Conservation (phyloP, 176 grass and related monocot genomes). For the sorghum (Sorghum bicolor) region Sorghum_bicolor_NCBIv3 NC_012870.2:18293501-18294000, state of each 20-base stretch:
- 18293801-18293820: neutral
- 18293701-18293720: conserved; percentile 39
- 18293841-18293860: conserved; percentile 13
- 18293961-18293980: conserved; percentile 95
- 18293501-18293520: neutral
- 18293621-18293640: conserved; percentile 14
- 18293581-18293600: neutral
- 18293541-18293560: neutral
- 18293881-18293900: conserved; percentile 94
- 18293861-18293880: conserved; percentile 63
- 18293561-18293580: neutral
- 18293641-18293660: conserved; percentile 67
- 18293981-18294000: conserved; percentile 96
- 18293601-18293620: neutral
- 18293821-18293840: neutral
- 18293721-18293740: neutral
- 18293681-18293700: conserved; percentile 57
- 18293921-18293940: conserved; percentile 95
- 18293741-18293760: neutral
- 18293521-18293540: neutral
- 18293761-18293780: neutral
- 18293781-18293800: neutral
- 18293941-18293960: conserved; percentile 97
- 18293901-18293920: conserved; percentile 99
- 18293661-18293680: conserved; percentile 64